Conservation (phyloP, 768 basidiomycete species). For the Cystofilobasidium ferigula region DNA sequence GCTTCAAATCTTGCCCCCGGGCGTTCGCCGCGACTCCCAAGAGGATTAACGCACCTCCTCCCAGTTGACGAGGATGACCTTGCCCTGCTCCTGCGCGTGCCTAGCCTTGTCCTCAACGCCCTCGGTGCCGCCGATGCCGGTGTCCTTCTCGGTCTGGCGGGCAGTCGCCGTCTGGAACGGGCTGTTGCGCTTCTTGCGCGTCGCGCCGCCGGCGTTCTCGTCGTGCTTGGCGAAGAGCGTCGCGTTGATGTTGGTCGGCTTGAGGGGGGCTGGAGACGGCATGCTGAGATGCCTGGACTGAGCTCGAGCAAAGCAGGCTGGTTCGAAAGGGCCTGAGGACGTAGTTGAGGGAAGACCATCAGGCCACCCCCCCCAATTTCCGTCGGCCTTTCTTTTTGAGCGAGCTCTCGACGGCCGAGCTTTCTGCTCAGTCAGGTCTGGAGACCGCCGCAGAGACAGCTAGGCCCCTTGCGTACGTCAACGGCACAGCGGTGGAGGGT, state of each 20-base stretch:
- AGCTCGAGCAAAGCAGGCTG: neutral
- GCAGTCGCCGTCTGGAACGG: neutral
- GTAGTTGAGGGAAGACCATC: neutral
- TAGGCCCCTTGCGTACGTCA: no score
- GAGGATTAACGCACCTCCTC: constrained; percentile 15
- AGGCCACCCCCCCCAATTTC: no score
- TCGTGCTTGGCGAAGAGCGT: neutral
- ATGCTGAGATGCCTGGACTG: neutral
- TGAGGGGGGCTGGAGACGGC: neutral
- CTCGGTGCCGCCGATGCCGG: neutral
- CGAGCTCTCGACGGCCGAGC: no score
- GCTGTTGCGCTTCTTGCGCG: neutral
- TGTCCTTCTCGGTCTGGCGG: neutral
- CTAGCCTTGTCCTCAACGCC: constrained; percentile 9
- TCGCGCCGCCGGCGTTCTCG: neutral
- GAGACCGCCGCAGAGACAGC: no score
- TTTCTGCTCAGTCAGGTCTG: no score
- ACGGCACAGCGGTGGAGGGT: no score
- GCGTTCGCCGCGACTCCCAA: neutral
- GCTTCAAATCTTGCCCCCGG: neutral
- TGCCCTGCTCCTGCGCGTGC: constrained; percentile 9
- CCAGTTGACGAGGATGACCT: constrained; percentile 24
- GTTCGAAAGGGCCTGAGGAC: neutral
- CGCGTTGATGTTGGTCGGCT: neutral
- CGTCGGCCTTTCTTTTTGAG: no score